Conservation (phyloP, 495 filamentous ascomycete species). For the Podospora sp. region DNA sequence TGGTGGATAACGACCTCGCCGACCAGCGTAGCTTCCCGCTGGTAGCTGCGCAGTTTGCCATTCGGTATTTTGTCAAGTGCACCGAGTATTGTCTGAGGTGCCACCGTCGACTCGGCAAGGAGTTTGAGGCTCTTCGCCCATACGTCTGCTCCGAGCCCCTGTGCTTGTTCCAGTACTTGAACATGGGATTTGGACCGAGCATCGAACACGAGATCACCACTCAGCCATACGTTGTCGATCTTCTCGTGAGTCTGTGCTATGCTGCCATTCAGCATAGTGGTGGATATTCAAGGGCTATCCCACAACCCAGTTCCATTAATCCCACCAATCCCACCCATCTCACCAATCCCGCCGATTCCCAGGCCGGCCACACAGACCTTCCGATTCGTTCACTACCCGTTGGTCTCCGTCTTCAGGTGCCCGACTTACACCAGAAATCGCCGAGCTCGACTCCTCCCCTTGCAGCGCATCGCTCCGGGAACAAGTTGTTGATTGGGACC, state of each 20-base stretch:
- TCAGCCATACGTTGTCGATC: conserved; percentile 82
- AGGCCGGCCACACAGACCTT: neutral
- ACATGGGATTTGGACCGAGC: conserved; percentile 80
- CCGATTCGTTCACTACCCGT: conserved; percentile 31
- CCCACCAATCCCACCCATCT: neutral
- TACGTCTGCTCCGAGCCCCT: conserved; percentile 83
- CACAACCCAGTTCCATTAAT: too few relatives aligned
- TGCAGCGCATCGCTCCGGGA: neutral
- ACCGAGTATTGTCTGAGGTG: conserved; percentile 90
- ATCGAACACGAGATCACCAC: conserved; percentile 82
- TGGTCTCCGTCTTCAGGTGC: conserved; percentile 29
- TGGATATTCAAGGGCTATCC: too few relatives aligned
- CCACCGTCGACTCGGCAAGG: conserved; percentile 68
- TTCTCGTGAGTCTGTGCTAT: conserved; percentile 84
- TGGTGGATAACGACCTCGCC: conserved; percentile 33
- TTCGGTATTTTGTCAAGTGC: conserved; percentile 80
- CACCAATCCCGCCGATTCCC: neutral
- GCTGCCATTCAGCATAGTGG: conserved; percentile 47
- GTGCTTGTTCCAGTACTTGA: conserved; percentile 91
- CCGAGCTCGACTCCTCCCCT: neutral
- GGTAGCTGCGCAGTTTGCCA: conserved; percentile 74
- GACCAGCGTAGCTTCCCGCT: conserved; percentile 60
- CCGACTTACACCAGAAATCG: conserved; percentile 5
- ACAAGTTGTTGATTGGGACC: neutral
- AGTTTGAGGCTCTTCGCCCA: conserved; percentile 85